These are phyloP conservation scores for Phytophthora kernoviae DNA, from an alignment of 352 stramenopile species.

Conservation along the genomic window DNA sequence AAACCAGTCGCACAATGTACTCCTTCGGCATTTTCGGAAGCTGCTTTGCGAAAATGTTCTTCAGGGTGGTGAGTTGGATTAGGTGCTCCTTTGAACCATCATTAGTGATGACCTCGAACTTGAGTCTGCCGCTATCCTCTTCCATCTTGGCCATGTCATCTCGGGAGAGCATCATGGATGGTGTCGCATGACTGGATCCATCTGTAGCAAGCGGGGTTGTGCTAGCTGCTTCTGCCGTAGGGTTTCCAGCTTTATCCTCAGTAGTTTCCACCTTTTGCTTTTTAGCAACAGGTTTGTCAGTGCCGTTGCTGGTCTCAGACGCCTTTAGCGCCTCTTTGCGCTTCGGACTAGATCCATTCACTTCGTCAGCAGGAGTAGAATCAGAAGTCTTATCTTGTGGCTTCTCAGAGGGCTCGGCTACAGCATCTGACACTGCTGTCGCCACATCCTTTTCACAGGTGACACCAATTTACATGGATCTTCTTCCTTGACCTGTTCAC, in stretches of 20 bases:
- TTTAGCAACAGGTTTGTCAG: constrained; percentile 30
- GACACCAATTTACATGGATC: constrained; percentile 3
- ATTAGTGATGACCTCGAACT: constrained; percentile 92
- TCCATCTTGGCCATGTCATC: constrained; percentile 91
- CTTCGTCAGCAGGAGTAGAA: neutral
- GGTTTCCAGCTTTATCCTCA: constrained; percentile 11
- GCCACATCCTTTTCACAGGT: neutral
- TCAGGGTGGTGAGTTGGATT: constrained; percentile 94
- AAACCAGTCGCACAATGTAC: constrained; percentile 99
- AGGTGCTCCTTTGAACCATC: constrained; percentile 88
- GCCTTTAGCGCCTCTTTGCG: constrained; percentile 21
- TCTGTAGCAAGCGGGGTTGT: constrained; percentile 1
- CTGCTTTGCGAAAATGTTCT: constrained; percentile 98
- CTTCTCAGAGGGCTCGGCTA: neutral
- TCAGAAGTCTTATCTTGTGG: neutral
- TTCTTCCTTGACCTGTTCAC: neutral
- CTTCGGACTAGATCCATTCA: constrained; percentile 19
- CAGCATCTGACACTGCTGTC: too few relatives aligned
- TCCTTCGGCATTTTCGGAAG: constrained; percentile 99
- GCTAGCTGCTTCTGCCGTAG: constrained; percentile 3
- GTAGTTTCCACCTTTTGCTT: constrained; percentile 44
- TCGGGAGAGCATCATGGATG: constrained; percentile 72
- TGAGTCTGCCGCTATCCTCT: constrained; percentile 76
- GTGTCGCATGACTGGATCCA: too few relatives aligned
- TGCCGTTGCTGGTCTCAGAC: constrained; percentile 10